Percentiles rank a stretch among this genome's conserved stretches.
These are phyloP conservation scores for Zygosaccharomyces siamensis DNA, from an alignment of 805 yeast species.

Conservation along the genomic window DNA sequence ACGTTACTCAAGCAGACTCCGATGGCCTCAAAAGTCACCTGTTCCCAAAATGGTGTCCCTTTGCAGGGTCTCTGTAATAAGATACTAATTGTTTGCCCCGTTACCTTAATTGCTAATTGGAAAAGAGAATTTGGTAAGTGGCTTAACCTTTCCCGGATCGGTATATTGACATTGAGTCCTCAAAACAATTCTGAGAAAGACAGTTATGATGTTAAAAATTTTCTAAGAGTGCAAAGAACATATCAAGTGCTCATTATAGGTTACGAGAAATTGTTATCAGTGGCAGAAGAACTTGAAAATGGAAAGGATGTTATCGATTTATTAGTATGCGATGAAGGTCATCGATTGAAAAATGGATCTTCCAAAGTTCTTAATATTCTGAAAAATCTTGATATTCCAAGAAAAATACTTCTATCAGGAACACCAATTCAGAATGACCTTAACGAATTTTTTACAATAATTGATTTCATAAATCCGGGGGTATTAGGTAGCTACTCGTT, in stretches of 20 bases:
- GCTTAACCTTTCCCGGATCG: slow-evolving; percentile 62
- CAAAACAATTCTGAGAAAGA: slow-evolving; percentile 50
- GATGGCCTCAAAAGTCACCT: slow-evolving; percentile 31
- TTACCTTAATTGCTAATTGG: slow-evolving; percentile 86
- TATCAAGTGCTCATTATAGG: slow-evolving; percentile 83
- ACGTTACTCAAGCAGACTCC: slow-evolving; percentile 71
- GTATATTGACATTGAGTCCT: slow-evolving; percentile 57
- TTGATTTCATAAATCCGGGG: slow-evolving; percentile 82
- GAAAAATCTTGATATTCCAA: slow-evolving; percentile 48
- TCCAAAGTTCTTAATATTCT: slow-evolving; percentile 69
- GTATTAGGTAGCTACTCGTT: slow-evolving; percentile 57
- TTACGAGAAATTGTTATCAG: slow-evolving; percentile 69
- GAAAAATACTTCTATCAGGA: slow-evolving; percentile 70
- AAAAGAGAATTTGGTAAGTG: slow-evolving; percentile 81
- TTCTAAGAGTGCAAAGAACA: slow-evolving; percentile 57
- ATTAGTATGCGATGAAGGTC: slow-evolving; percentile 93
- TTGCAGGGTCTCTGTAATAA: slow-evolving; percentile 43
- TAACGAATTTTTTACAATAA: slow-evolving; percentile 71
- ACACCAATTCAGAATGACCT: slow-evolving; percentile 94
- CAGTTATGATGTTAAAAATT: slow-evolving; percentile 51
- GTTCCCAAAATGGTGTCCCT: slow-evolving; percentile 34
- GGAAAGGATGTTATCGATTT: slow-evolving; percentile 50
- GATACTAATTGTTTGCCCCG: slow-evolving; percentile 84
- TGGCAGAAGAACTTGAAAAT: slow-evolving; percentile 46
- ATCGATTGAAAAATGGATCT: slow-evolving; percentile 69